Evolutionary conservation across 2,329 filamentous ascomycete genomes (phyloP).

Genomic region (Cladophialophora immunda): DNA sequence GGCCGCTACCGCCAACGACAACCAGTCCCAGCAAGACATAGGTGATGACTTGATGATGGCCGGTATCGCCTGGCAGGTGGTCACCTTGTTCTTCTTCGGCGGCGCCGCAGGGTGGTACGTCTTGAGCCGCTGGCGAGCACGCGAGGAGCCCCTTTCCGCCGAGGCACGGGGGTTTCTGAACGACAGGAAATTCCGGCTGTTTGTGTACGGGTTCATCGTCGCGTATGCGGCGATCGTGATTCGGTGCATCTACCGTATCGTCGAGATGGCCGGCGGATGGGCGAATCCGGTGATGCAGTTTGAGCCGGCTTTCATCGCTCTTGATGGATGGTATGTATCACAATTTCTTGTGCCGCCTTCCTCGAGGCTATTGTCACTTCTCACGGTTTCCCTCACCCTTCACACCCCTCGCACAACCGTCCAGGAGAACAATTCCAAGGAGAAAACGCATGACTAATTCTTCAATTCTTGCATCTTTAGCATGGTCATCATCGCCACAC

Average conservation of each 20-base stretch:
- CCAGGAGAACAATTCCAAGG: background rate
- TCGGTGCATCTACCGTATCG: slow-evolving; percentile 59
- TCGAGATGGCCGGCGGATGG: slow-evolving; percentile 60
- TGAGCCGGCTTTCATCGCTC: slow-evolving; percentile 57
- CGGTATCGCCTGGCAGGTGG: slow-evolving; percentile 66
- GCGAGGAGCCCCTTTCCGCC: slow-evolving; percentile 23
- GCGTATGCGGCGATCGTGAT: slow-evolving; percentile 55
- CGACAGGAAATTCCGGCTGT: slow-evolving; percentile 32
- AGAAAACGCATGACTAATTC: background rate
- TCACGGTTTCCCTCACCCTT: background rate
- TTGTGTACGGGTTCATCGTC: slow-evolving; percentile 27
- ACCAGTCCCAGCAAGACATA: slow-evolving; percentile 50
- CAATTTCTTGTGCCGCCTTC: too few relatives aligned
- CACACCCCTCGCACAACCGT: background rate
- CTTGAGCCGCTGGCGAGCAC: slow-evolving; percentile 34
- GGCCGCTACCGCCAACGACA: slow-evolving; percentile 56
- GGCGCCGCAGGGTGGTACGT: slow-evolving; percentile 28
- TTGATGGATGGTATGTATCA: slow-evolving; percentile 52
- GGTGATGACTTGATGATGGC: slow-evolving; percentile 67
- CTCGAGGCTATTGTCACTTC: background rate
- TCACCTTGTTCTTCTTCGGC: slow-evolving; percentile 53
- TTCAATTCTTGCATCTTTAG: background rate
- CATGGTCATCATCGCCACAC: slow-evolving; percentile 34
- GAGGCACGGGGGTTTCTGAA: slow-evolving; percentile 21
- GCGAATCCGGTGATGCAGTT: slow-evolving; percentile 57